A percentile compares a stretch with the other conserved stretches of the same genome.
Conservation (phyloP, 352 stramenopile genomes). For the Phytopythium montanum region DNA sequence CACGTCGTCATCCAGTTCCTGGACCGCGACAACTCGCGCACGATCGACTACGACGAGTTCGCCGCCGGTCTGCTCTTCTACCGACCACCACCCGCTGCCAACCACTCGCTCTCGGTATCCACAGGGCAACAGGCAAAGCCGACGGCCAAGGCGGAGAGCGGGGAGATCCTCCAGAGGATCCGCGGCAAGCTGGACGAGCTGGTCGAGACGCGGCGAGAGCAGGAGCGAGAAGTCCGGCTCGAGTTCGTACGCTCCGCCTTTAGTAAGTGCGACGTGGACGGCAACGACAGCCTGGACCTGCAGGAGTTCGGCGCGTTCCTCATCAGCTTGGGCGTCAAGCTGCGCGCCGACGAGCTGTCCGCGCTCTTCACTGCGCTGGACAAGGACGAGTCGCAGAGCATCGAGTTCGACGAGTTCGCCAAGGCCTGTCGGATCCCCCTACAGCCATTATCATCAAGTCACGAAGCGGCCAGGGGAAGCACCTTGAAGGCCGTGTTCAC, state of each 20-base stretch:
- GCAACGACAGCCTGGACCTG: conserved; percentile 44
- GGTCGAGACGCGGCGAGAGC: conserved; percentile 20
- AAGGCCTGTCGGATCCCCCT: conserved; percentile 15
- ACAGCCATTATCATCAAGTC: too few species aligned
- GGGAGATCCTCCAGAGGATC: conserved; percentile 18
- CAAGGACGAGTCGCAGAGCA: conserved; percentile 32
- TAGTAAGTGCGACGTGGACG: conserved; percentile 43
- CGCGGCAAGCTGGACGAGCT: conserved; percentile 21
- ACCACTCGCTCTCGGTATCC: neutral
- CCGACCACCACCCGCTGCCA: conserved; percentile 20
- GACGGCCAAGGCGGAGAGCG: conserved; percentile 4
- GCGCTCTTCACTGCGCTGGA: conserved; percentile 39
- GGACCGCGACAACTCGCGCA: conserved; percentile 53
- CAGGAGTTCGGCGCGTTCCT: conserved; percentile 61
- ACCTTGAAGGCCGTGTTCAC: conserved; percentile 25
- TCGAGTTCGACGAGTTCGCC: conserved; percentile 45
- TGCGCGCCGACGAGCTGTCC: conserved; percentile 37
- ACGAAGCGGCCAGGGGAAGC: too few species aligned
- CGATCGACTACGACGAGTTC: conserved; percentile 77
- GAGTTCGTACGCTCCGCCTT: conserved; percentile 37
- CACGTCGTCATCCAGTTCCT: conserved; percentile 42
- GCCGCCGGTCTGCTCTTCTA: conserved; percentile 64
- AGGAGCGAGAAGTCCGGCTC: neutral
- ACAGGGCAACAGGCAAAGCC: neutral
- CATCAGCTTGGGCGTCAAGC: conserved; percentile 48